Evolutionary conservation across 2,329 filamentous ascomycete species (phyloP), one percentile per base, ranked within the genome.

Genomic region (Teratosphaeria epicoccoides): DNA sequence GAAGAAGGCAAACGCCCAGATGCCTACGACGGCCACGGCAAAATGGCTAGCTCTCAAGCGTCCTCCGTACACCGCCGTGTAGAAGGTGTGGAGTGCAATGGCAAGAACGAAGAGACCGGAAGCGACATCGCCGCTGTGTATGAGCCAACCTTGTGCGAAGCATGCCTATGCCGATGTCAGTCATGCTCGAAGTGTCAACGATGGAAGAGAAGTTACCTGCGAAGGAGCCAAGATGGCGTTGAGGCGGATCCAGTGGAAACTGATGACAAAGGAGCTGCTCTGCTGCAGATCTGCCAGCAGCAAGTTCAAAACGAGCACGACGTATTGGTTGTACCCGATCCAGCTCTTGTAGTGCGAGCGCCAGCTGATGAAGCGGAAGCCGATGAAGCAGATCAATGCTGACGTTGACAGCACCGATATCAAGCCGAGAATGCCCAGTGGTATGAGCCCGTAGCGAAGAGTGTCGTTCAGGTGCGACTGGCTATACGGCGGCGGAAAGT

Each of bases 231-330:
- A 60, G 14, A 87, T 75, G 0, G 70, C 72, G 62, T 83, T 72
- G 12, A 70, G 63, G 1, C 67, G 64, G 4, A 85, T 69, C 77
- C 83, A 84, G 29, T 76, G 70, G 3, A 76, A 74, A 55, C 82
- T 85, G 47, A 86, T 70, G 43, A 83, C 60, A 61, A 86, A 87
- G 3, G 81, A 79, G 0, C 79, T 64, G 6, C 80, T 75, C 60
- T 87, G 84, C 60, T 83, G 79, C 51, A 85, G 75, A 59, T 87
- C 84, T 53, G 84, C 83, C 22, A 84, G 68, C 4, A 87, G 70
- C 0, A 87, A 75, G 63, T 87, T 87, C 63, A 84, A 79, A 52
- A 87, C 83, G 4, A 87, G 72, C 0, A 87, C 71, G 24, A 86
- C 74, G 60, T 86, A 84, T 65, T 87, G 84, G 57, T 85, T 86